These are phyloP conservation scores for Lepidium africanum DNA, from an alignment of 345 rosid species.

Conservation along the genomic window DNA sequence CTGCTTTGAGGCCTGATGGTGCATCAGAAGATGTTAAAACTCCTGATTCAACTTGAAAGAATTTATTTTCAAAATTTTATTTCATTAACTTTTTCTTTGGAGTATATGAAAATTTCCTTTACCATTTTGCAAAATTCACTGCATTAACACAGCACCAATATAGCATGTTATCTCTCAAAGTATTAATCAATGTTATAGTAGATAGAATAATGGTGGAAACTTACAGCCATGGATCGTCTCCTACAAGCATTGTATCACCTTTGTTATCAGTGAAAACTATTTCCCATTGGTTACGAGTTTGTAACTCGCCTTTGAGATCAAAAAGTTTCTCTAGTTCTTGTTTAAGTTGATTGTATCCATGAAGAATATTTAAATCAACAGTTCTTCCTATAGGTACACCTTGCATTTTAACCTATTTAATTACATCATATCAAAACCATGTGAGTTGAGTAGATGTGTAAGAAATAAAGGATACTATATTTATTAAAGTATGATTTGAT, in stretches of 20 bases:
- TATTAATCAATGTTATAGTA: background rate
- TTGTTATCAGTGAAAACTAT: slow-evolving; percentile 54
- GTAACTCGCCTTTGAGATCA: slow-evolving; percentile 43
- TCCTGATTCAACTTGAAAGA: background rate
- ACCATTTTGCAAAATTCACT: background rate
- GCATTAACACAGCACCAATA: background rate
- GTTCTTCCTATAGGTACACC: slow-evolving; percentile 49
- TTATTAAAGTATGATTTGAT: background rate
- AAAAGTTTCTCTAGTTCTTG: slow-evolving; percentile 47
- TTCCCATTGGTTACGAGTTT: slow-evolving; percentile 40
- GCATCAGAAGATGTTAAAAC: background rate
- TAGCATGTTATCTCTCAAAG: background rate
- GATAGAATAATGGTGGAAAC: background rate
- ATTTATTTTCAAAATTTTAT: background rate
- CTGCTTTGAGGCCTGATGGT: no score
- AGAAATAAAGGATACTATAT: background rate
- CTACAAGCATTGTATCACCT: slow-evolving; percentile 62
- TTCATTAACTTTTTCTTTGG: background rate
- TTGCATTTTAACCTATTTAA: slow-evolving; percentile 57
- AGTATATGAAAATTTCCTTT: background rate
- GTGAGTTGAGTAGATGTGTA: background rate
- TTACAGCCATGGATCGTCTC: slow-evolving; percentile 84
- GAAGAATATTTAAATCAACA: slow-evolving; percentile 48
- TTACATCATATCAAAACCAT: background rate
- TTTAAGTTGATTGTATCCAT: slow-evolving; percentile 43